Conservation (phyloP, 2,329 filamentous ascomycete species). For the Epichloe amarillans region DNA sequence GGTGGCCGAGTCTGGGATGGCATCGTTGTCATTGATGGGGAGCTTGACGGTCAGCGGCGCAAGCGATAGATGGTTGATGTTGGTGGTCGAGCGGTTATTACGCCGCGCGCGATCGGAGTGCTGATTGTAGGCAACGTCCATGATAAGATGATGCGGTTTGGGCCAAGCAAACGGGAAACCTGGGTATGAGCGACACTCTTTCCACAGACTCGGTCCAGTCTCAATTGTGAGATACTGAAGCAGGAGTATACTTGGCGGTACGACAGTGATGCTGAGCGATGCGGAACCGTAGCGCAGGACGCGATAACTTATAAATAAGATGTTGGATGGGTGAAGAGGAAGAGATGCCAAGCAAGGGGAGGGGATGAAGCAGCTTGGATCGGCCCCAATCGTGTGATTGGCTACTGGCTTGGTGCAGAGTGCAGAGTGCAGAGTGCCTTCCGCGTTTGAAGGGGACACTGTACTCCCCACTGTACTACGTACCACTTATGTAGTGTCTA, state of each 20-base stretch:
- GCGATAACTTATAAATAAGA: not conserved
- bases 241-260: not conserved
- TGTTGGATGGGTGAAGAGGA: not conserved
- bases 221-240: not conserved
- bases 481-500: too few species aligned
- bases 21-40: constrained; percentile 41
- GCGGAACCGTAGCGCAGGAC: not conserved
- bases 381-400: not conserved
- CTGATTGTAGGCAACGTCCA: constrained; percentile 50
- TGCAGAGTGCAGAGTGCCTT: not conserved
- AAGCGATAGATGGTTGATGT: constrained; percentile 46
- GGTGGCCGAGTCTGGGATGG: constrained; percentile 24
- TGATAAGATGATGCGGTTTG: constrained; percentile 4
- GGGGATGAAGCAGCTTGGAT: not conserved
- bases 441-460: not conserved
- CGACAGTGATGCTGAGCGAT: not conserved
- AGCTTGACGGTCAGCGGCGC: constrained; percentile 51
- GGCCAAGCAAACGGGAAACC: not conserved
- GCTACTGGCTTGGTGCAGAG: not conserved
- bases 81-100: constrained; percentile 45
- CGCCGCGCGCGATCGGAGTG: constrained; percentile 43
- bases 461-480: too few species aligned
- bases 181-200: not conserved
- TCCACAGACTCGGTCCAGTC: not conserved
- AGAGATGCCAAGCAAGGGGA: not conserved